Percentiles rank a stretch among this genome's conserved stretches.
phyloP scores from a whole-genome alignment of 2,329 filamentous ascomycete species.

The Aspergillus fumigatiaffinis region DNA sequence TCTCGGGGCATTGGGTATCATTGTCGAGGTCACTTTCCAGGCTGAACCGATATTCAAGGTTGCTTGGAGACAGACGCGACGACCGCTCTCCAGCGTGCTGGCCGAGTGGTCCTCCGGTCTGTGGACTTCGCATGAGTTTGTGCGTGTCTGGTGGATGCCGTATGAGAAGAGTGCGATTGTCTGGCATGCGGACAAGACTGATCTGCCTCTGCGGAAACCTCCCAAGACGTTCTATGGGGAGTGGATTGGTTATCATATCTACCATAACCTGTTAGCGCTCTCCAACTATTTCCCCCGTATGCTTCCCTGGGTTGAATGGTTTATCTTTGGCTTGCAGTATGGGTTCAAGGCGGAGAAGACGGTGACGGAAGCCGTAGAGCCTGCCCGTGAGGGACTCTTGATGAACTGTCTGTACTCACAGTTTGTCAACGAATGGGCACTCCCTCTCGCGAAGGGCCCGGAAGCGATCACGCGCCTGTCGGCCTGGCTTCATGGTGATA shows the following conservation, averaged over 20 bases:
- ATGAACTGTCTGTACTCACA: constrained; percentile 99
- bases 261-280: constrained; percentile 83
- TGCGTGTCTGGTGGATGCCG: constrained; percentile 96
- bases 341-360: constrained; percentile 69
- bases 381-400: constrained; percentile 72
- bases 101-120: constrained; percentile 67
- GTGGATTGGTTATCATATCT: constrained; percentile 77
- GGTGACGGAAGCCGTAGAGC: constrained; percentile 70
- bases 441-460: constrained; percentile 79
- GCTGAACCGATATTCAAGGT: constrained; percentile 79
- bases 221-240: constrained; percentile 76
- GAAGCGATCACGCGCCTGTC: constrained; percentile 79
- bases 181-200: constrained; percentile 81
- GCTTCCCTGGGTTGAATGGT: constrained; percentile 88
- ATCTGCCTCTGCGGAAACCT: constrained; percentile 57
- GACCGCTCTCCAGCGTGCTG: constrained; percentile 65
- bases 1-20: constrained; percentile 83
- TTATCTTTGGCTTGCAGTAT: constrained; percentile 97
- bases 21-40: constrained; percentile 82
- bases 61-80: constrained; percentile 77
- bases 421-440: constrained; percentile 96
- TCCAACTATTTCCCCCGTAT: constrained; percentile 73
- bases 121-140: constrained; percentile 84
- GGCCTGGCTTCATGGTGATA: constrained; percentile 77
- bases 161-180: constrained; percentile 84